Conservation (phyloP, 106 monocot genomes). For the Phalaenopsis aphrodite region DNA sequence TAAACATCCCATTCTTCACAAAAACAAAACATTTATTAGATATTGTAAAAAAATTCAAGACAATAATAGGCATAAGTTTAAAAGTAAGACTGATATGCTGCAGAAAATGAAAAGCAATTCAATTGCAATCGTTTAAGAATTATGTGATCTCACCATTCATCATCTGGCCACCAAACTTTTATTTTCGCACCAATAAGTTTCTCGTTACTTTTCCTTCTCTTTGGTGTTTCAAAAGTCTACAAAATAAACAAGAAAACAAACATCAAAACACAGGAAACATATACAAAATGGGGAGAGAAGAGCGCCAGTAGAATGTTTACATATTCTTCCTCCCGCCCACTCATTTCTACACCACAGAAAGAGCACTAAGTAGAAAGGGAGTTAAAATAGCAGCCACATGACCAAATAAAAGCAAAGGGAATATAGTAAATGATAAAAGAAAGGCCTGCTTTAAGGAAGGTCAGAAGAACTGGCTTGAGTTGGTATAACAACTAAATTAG, state of each 20-base stretch:
- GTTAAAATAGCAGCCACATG: not conserved
- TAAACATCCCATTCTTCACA: too few relatives aligned
- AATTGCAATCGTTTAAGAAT: not conserved
- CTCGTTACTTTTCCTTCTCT: not conserved
- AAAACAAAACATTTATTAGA: too few relatives aligned
- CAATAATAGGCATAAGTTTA: not conserved
- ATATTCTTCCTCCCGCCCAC: not conserved
- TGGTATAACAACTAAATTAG: not conserved
- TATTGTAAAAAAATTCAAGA: not conserved
- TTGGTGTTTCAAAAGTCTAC: not conserved
- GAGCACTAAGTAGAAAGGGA: not conserved
- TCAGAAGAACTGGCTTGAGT: not conserved
- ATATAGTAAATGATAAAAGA: not conserved
- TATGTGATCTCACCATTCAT: conserved; percentile 2
- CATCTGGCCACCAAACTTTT: conserved; percentile 9
- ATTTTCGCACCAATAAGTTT: conserved; percentile 2
- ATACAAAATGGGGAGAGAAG: not conserved
- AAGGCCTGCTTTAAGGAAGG: not conserved
- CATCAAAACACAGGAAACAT: not conserved
- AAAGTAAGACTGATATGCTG: not conserved
- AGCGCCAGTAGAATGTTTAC: not conserved
- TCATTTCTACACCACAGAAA: not conserved
- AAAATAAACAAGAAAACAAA: conserved; percentile 3
- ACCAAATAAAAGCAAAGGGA: not conserved
- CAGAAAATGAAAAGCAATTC: not conserved